These are phyloP conservation scores for Coniochaeta ligniaria DNA, from an alignment of 2,329 filamentous ascomycete genomes.

Conservation along the genomic window DNA sequence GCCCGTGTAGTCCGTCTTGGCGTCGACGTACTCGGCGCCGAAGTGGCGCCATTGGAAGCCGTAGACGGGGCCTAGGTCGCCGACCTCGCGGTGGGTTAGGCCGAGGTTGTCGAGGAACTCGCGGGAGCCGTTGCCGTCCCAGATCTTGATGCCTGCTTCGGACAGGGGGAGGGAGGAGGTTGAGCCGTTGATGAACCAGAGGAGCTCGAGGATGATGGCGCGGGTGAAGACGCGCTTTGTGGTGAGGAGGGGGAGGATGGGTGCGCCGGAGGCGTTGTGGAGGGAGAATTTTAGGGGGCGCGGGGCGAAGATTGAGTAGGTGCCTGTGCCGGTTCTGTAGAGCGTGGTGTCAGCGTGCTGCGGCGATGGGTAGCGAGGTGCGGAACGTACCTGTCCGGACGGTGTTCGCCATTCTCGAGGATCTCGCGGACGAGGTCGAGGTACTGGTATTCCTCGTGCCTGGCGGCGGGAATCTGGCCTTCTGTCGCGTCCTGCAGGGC, in stretches of 20 bases:
- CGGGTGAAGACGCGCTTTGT: slow-evolving; percentile 94
- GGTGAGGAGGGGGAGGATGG: slow-evolving; percentile 84
- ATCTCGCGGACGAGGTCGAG: slow-evolving; percentile 84
- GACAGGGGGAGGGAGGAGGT: slow-evolving; percentile 75
- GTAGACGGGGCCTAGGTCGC: slow-evolving; percentile 92
- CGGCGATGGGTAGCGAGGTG: background rate
- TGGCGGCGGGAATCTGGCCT: background rate
- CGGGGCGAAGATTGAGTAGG: slow-evolving; percentile 82
- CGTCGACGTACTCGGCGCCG: slow-evolving; percentile 79
- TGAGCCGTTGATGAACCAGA: slow-evolving; percentile 87
- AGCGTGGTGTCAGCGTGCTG: background rate
- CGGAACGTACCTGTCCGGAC: slow-evolving; percentile 64
- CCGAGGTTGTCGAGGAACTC: slow-evolving; percentile 84
- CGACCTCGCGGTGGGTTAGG: slow-evolving; percentile 71
- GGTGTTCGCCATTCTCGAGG: slow-evolving; percentile 73
- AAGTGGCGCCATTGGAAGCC: slow-evolving; percentile 99
- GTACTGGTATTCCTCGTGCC: slow-evolving; percentile 90
- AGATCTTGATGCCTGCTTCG: slow-evolving; percentile 84
- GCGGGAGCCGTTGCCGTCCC: slow-evolving; percentile 94
- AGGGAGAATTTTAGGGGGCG: slow-evolving; percentile 81
- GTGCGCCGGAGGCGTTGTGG: slow-evolving; percentile 44
- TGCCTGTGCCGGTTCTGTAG: slow-evolving; percentile 82
- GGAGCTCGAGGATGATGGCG: slow-evolving; percentile 83
- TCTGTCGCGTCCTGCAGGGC: background rate
- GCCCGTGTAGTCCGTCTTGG: slow-evolving; percentile 73